Evolutionary conservation across 192 early-diverging fungal species (phyloP), one percentile per base, ranked within the genome.

Genomic region (Martensiomyces pterosporus): DNA sequence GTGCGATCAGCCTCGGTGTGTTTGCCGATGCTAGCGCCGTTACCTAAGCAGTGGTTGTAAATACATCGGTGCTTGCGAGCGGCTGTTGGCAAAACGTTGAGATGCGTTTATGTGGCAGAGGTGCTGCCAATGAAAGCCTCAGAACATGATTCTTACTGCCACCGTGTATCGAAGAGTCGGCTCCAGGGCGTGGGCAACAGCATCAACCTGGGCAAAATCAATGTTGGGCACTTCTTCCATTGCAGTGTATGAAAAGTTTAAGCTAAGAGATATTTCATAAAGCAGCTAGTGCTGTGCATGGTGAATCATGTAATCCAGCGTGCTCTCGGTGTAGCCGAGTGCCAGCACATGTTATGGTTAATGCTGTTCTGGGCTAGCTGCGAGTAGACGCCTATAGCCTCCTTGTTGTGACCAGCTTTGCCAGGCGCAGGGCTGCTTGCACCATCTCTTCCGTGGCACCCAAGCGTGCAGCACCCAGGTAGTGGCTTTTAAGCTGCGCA

Each of bases 401-500:
- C n/a, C n/a, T n/a, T n/a, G n/a, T n/a, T n/a, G n/a, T n/a, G 24
- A 56, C 24, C 7, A 60, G 29, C 36, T 56, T 60, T 18, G 65
- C 65, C 37, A 68, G 49, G 3, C 57, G 47, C n/a, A 68, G 16
- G 2, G 54, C 58, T 8, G 53, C 54, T 38, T 68, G 65, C 9
- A 68, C 44, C 55, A 57, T 52, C 2, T 55, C 49, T 15, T 68
- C 58, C 2, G 57, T 51, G 3, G 65, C 65, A 8, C 65, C 65
- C 8, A 68, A 44, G 9, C 54, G 45, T 8, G 23, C 38, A 4
- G 65, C 65, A n/a, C 65, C 65, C 25, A 61, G 36, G 33, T 53
- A 60, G n/a, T 68, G 65, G 53, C 58, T 68, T 34, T 68, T 68
- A 22, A 68, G 65, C 36, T 68, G 65, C n/a, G 45, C 32, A 2